Evolutionary conservation across 768 basidiomycete genomes (phyloP).

Genomic region (Amanita polypyramis): DNA sequence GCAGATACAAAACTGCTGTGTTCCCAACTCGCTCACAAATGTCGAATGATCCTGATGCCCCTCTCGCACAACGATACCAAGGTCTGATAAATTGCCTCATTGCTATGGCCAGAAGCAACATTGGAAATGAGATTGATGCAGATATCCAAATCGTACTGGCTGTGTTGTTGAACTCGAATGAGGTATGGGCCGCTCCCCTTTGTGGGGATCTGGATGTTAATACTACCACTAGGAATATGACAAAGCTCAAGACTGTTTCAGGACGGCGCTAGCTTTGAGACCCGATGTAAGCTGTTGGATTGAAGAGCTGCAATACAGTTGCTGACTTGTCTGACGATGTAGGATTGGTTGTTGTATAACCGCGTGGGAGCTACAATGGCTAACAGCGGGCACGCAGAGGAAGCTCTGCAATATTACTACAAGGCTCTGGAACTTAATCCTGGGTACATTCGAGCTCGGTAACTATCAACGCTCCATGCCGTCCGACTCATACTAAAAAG

Average conservation of each 20-base stretch:
- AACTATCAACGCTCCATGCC: constrained; percentile 11
- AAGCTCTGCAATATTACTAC: constrained; percentile 83
- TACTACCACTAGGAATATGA: constrained; percentile 57
- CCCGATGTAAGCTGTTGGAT: constrained; percentile 55
- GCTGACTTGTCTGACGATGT: not conserved
- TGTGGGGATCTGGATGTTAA: not conserved
- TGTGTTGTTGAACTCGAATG: constrained; percentile 84
- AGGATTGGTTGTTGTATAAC: constrained; percentile 93
- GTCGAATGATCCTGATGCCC: constrained; percentile 18
- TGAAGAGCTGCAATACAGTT: not conserved
- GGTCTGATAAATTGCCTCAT: constrained; percentile 72
- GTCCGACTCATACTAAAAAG: constrained; percentile 1
- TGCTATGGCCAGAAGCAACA: constrained; percentile 57
- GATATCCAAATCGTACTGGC: constrained; percentile 95
- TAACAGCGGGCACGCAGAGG: constrained; percentile 69
- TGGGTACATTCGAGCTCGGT: constrained; percentile 84
- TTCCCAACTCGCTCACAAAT: constrained; percentile 24
- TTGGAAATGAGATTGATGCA: constrained; percentile 63
- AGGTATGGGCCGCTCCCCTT: constrained; percentile 36
- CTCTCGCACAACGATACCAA: constrained; percentile 30
- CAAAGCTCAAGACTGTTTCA: constrained; percentile 93
- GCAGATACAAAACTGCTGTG: constrained; percentile 40
- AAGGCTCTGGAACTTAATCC: constrained; percentile 83
- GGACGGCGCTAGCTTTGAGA: constrained; percentile 73
- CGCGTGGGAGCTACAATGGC: constrained; percentile 92